These are phyloP conservation scores for Mortierella sp. DNA, from an alignment of 371 early-diverging fungal species.

Conservation along the genomic window DNA sequence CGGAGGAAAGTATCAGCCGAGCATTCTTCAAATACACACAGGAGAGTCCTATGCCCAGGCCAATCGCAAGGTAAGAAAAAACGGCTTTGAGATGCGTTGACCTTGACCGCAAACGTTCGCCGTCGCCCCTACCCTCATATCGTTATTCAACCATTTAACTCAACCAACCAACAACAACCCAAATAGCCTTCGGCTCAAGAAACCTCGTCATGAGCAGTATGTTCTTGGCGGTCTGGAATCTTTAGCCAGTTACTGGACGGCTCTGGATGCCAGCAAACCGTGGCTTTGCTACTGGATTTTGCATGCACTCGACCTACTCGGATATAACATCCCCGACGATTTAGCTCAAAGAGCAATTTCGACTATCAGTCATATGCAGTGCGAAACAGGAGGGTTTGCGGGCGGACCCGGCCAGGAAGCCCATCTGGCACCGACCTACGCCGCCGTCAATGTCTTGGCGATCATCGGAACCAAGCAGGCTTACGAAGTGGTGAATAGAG, in stretches of 20 bases:
- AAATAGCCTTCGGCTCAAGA: slow-evolving; percentile 60
- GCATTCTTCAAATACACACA: slow-evolving; percentile 35
- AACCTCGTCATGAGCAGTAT: slow-evolving; percentile 69
- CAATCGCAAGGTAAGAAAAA: slow-evolving; percentile 35
- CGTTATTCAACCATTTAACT: no score
- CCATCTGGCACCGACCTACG: slow-evolving; percentile 90
- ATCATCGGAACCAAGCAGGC: slow-evolving; percentile 79
- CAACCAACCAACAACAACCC: neutral
- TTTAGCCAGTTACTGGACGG: slow-evolving; percentile 70
- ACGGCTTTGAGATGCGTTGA: no score
- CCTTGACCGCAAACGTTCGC: neutral
- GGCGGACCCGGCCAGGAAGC: slow-evolving; percentile 86
- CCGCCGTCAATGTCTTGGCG: slow-evolving; percentile 82
- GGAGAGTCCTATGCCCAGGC: slow-evolving; percentile 40
- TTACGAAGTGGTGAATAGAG: slow-evolving; percentile 74
- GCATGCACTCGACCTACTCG: slow-evolving; percentile 85
- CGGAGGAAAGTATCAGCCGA: slow-evolving; percentile 31
- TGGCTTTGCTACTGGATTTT: slow-evolving; percentile 95
- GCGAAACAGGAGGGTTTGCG: slow-evolving; percentile 85
- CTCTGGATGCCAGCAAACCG: slow-evolving; percentile 90
- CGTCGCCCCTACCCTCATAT: no score
- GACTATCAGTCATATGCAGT: slow-evolving; percentile 77
- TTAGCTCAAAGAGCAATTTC: slow-evolving; percentile 65
- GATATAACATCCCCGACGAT: slow-evolving; percentile 56
- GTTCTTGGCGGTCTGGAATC: slow-evolving; percentile 61